Conservation (phyloP, 495 filamentous ascomycete genomes). For the Hyaloscypha hepaticicola region DNA sequence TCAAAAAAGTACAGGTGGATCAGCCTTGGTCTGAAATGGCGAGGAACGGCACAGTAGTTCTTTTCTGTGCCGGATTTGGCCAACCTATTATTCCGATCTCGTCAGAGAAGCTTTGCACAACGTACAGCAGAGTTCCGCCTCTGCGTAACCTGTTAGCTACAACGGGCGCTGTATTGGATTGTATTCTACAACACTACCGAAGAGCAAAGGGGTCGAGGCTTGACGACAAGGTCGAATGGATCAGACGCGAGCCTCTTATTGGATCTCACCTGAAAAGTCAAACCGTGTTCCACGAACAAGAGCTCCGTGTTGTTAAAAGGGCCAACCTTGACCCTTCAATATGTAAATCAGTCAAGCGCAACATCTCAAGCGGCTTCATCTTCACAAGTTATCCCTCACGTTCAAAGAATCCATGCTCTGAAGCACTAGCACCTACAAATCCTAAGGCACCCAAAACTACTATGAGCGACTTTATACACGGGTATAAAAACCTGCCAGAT, state of each 20-base stretch:
- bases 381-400: not conserved
- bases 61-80: not conserved
- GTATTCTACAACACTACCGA: not conserved
- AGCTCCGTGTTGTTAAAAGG: not conserved
- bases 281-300: not conserved
- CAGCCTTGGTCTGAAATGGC: not conserved
- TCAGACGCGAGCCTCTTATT: not conserved
- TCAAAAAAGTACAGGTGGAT: not conserved
- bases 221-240: not conserved
- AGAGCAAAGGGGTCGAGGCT: not conserved
- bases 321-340: not conserved
- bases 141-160: not conserved
- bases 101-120: not conserved
- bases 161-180: not conserved
- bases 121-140: not conserved
- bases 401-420: not conserved
- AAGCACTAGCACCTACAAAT: not conserved
- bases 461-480: too few species aligned
- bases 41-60: not conserved
- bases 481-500: not conserved
- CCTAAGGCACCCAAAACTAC: not conserved
- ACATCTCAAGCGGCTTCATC: not conserved
- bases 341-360: not conserved
- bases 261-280: not conserved
- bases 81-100: not conserved